Base-by-base conservation (phyloP, 371 early-diverging fungal species). In the Mucor velutinosus region DNA sequence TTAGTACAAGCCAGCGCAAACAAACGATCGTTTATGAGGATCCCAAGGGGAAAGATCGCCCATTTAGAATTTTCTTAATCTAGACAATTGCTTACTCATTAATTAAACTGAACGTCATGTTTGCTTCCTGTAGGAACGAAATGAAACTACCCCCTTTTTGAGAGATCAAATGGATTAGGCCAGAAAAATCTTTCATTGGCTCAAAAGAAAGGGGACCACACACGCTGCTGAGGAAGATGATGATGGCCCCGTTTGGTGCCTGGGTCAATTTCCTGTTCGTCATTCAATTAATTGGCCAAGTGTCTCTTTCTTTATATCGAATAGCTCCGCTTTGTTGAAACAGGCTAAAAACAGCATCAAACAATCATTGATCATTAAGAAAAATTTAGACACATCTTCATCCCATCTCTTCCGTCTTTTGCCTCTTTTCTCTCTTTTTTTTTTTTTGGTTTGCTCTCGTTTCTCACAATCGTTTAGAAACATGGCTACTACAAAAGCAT, bases 341-440 rank as follows among this genome's bases (percentile, higher is more conserved):
- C 25, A 21, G 12, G 56, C 56, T 56, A 56, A 56, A 56, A 56
- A 56, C 56, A 30, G 56, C n/a, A 56, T 56, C 56, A 32, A 56
- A 32, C 32, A 56, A 56, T 56, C 33, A 30, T 30, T 21, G 8
- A 14, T 47, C 23, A 30, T 30, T n/a, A 56, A 8, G 2, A 56
- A 56, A 56, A 56, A 56, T 15, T 56, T 32, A 25, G 30, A 56
- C 4, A 30, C 29, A 30, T 27, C 32, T 29, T 32, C 7, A 17
- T 56, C 32, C 32, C 15, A 23, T n/a, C n/a, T n/a, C 23, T 53
- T n/a, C n/a, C n/a, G n/a, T n/a, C 23, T 23, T 17, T 27, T 56
- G 15, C 32, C 32, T n/a, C 32, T 56, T 56, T 17, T n/a, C 14
- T 29, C 17, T 30, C 32, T 14, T 27, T 53, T 25, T 25, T 1